Conservation (phyloP, 352 stramenopile genomes). For the Phytophthora kernoviae region DNA sequence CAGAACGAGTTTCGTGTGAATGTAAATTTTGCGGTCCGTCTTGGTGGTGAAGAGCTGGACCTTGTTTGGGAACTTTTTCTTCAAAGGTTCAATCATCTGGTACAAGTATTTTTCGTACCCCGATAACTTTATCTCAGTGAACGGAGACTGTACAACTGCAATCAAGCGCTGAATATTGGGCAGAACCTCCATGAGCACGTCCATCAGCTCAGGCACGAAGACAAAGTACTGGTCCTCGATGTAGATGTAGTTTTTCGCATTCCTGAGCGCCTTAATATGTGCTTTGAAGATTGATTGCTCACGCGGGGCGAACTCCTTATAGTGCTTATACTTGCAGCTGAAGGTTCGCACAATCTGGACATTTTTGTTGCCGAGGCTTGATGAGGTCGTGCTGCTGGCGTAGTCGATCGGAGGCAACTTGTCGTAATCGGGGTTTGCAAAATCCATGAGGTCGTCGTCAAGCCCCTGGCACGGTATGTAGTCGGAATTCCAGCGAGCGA, state of each 20-base stretch:
- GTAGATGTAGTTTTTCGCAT: conserved; percentile 47
- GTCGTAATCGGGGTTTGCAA: conserved; percentile 44
- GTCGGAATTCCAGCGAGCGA: conserved; percentile 52
- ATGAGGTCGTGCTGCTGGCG: conserved; percentile 8
- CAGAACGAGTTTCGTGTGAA: conserved; percentile 66
- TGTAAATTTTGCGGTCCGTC: conserved; percentile 38
- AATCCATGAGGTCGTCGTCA: conserved; percentile 45
- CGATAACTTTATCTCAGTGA: conserved; percentile 14
- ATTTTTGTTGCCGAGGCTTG: conserved; percentile 28
- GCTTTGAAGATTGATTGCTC: conserved; percentile 51
- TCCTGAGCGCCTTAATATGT: conserved; percentile 47
- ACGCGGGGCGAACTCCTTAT: conserved; percentile 52
- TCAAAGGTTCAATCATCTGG: conserved; percentile 43
- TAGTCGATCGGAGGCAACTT: conserved; percentile 13
- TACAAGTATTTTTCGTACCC: conserved; percentile 46
- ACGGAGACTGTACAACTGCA: conserved; percentile 34
- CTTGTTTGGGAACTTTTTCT: conserved; percentile 41
- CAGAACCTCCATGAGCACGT: conserved; percentile 39
- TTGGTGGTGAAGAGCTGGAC: conserved; percentile 50
- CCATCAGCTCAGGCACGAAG: conserved; percentile 42
- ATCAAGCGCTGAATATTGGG: conserved; percentile 41
- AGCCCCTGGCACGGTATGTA: conserved; percentile 22
- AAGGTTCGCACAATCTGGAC: conserved; percentile 66
- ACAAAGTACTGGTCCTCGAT: conserved; percentile 40
- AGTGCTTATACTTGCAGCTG: conserved; percentile 54